Evolutionary conservation across 1,284 basidiomycete species (phyloP), one percentile per base, ranked within the genome.

Genomic region (Mycena citricolor): DNA sequence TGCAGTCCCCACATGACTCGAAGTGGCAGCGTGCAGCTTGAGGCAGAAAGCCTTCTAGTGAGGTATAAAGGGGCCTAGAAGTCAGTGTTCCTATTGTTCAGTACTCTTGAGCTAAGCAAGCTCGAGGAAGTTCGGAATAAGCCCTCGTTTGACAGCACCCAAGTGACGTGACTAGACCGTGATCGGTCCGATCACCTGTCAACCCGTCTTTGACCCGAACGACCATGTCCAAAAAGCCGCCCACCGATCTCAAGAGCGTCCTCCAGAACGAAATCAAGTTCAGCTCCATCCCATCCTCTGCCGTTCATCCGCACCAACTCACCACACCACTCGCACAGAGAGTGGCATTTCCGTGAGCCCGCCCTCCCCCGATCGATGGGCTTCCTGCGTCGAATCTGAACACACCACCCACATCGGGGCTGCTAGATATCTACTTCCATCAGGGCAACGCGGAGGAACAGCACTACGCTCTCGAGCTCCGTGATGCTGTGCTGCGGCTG

Each of bases 361-460:
- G 35, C 40, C 35, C 39, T 44, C 22, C 16, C 35, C 39, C n/a
- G 25, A 17, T 31, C 1, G 5, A 37, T 37, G 33, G 32, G n/a
- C n/a, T 21, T 28, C 16, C 26, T 46, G 26, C 8, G n/a, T n/a
- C n/a, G n/a, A n/a, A 32, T 23, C 22, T 31, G 28, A 8, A 16
- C 17, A 21, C 17, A 13, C 17, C 34, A 28, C n/a, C n/a, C n/a
- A n/a, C n/a, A n/a, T n/a, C n/a, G n/a, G n/a, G n/a, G n/a, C n/a
- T n/a, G n/a, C n/a, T 51, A 86, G 83, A 88, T 57, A 87, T 88
- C 25, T 87, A 88, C 62, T 88, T 87, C 60, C 77, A 79, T 52
- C 84, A 86, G 63, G 68, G 72, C 22, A 86, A 86, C 56, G 65
- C 70, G 0, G 69, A 70, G 8, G 76, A 86, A 50, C 78, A 81